These are phyloP conservation scores for Cercospora nicotianae DNA, from an alignment of 2,329 filamentous ascomycete species.

Conservation along the genomic window DNA sequence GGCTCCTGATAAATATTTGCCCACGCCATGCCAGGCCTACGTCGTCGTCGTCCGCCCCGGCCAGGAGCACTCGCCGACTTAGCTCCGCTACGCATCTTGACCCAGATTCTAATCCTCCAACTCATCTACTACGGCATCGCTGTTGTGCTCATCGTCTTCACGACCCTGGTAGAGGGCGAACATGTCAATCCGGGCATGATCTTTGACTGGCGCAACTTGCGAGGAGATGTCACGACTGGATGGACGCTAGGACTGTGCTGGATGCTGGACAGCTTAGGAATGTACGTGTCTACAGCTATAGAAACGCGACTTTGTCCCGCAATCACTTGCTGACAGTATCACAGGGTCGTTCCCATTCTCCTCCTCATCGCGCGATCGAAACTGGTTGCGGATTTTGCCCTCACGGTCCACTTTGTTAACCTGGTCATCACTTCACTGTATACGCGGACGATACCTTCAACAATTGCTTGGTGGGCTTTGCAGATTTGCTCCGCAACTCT, in stretches of 20 bases:
- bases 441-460: conserved; percentile 70
- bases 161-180: conserved; percentile 64
- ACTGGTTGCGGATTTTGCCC: conserved; percentile 89
- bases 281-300: conserved; percentile 49
- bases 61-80: conserved; percentile 67
- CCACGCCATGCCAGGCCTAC: conserved; percentile 27
- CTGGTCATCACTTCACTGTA: conserved; percentile 76
- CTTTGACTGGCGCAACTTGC: conserved; percentile 62
- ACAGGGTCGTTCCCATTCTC: conserved; percentile 78
- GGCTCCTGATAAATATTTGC: background rate
- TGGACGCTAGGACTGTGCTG: conserved; percentile 69
- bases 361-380: conserved; percentile 85
- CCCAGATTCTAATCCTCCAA: conserved; percentile 66
- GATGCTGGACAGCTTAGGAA: conserved; percentile 64
- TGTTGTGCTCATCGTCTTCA: conserved; percentile 65
- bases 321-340: background rate
- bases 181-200: conserved; percentile 60
- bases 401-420: conserved; percentile 84
- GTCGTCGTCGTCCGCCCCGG: conserved; percentile 62
- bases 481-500: conserved; percentile 61
- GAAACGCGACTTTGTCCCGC: background rate
- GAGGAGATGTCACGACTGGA: conserved; percentile 67
- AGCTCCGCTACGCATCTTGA: conserved; percentile 65
- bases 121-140: conserved; percentile 64
- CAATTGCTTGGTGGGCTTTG: conserved; percentile 83